Conservation (phyloP, 164 flowering plant genomes). For the Sextonia rubra region DNA sequence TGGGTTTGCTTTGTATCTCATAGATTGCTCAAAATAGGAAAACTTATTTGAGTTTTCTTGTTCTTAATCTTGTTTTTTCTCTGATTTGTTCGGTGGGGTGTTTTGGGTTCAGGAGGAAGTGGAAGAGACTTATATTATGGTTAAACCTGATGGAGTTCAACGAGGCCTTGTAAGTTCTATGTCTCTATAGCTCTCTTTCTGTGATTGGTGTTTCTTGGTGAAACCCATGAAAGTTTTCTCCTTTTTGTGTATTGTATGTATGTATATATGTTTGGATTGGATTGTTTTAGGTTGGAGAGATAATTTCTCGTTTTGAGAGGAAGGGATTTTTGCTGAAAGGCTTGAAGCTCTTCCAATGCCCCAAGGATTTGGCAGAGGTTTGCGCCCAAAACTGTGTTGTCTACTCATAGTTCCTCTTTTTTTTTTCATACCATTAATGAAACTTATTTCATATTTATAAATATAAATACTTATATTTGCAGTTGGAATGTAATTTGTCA, state of each 20-base stretch:
- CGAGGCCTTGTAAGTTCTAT: slow-evolving; percentile 70
- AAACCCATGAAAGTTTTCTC: background rate
- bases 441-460: background rate
- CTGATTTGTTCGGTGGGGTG: background rate
- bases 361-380: slow-evolving; percentile 92
- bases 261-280: slow-evolving; percentile 5
- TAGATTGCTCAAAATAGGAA: no score
- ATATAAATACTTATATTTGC: background rate
- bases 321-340: slow-evolving; percentile 92
- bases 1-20: background rate
- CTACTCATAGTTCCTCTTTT: background rate
- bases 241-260: background rate
- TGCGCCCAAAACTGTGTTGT: slow-evolving; percentile 17
- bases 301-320: slow-evolving; percentile 93
- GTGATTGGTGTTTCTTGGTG: no score
- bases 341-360: slow-evolving; percentile 87
- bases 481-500: background rate
- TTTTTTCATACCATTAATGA: background rate
- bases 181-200: background rate
- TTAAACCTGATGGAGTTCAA: slow-evolving; percentile 96
- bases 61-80: no score
- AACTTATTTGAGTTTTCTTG: no score
- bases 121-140: slow-evolving; percentile 88
- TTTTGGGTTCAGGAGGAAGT: slow-evolving; percentile 50
- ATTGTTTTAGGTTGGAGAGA: slow-evolving; percentile 76